Base-by-base conservation (phyloP, 306 rosid genomes). In the Vigna unguiculata region DNA sequence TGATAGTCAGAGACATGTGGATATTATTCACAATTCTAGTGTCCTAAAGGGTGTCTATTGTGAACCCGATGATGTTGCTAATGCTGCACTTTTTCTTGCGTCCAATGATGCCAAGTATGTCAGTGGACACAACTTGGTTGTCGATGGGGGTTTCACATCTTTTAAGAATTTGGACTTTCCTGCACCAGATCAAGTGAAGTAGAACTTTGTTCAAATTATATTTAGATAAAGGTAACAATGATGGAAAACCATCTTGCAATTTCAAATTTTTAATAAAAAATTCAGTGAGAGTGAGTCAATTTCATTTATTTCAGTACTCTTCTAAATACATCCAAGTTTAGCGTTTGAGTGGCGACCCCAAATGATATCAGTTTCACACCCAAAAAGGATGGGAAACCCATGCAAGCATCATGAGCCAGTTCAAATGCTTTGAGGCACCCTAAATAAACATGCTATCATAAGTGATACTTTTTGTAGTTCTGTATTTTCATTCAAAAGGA, bases 111-210 rank as follows among this genome's bases (percentile, higher is more conserved):
- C 97, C 41, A 90, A 86, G 76, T 95, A 90, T 75, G 88, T 92
- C 40, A 92, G 78, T 75, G 98, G 96, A 1, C 98, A 86, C 69
- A 90, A 89, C 81, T 80, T 95, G 82, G 90, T 95, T 74, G 91
- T 92, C 32, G 97, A 95, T 84, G 98, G 98, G 22, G 97, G 92
- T 66, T 90, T 92, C 78, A 89, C 97, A 20, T 89, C 90, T 80
- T 90, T 95, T 83, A 95, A 92, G 87, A 87, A 24, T 38, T 67
- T 90, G 32, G 59, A 25, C 16, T 72, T 92, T 69, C 86, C 91
- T 59, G 72, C 84, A 48, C 90, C 86, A 41, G 83, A 90, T 62
- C 84, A 81, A 85, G 82, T 82, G 63, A 48, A 72, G 55, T 86
- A 86, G 79, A 82, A 69, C 54, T 47, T 64, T 74, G 55, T 40